These are phyloP conservation scores for Aspergillus brunneoviolaceus DNA, from an alignment of 2,329 filamentous ascomycete species.

Conservation along the genomic window DNA sequence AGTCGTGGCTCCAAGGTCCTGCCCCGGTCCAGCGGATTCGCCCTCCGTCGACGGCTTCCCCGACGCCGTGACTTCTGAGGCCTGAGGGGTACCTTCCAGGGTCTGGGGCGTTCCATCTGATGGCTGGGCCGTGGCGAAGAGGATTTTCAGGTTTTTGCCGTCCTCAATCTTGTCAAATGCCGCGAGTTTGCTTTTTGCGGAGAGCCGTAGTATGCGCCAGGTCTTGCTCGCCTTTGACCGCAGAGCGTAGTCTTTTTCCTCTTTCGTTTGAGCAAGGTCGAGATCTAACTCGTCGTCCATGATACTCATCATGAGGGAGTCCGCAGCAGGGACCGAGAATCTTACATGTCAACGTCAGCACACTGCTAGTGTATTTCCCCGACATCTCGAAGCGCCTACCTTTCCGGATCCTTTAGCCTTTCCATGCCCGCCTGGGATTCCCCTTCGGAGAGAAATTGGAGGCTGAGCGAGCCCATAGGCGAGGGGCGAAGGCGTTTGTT, in stretches of 20 bases:
- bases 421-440: slow-evolving; percentile 63
- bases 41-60: slow-evolving; percentile 17
- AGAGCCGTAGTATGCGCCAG: slow-evolving; percentile 84
- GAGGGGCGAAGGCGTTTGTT: slow-evolving; percentile 68
- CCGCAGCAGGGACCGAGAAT: slow-evolving; percentile 67
- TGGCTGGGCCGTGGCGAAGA: slow-evolving; percentile 41
- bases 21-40: slow-evolving; percentile 12
- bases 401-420: slow-evolving; percentile 63
- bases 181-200: slow-evolving; percentile 69
- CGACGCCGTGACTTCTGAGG: slow-evolving; percentile 18
- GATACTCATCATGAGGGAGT: slow-evolving; percentile 71
- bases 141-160: slow-evolving; percentile 64
- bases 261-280: slow-evolving; percentile 69
- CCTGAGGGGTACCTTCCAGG: slow-evolving; percentile 22
- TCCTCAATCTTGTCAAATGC: slow-evolving; percentile 87
- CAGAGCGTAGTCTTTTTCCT: slow-evolving; percentile 58
- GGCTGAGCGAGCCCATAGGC: slow-evolving; percentile 70
- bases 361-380: neutral
- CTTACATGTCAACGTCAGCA: slow-evolving; percentile 38
- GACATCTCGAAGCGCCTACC: slow-evolving; percentile 39
- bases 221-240: slow-evolving; percentile 82
- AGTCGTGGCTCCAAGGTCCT: slow-evolving; percentile 5
- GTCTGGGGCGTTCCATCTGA: slow-evolving; percentile 18
- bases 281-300: slow-evolving; percentile 81
- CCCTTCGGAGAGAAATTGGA: slow-evolving; percentile 74